Evolutionary conservation across 371 early-diverging fungal species (phyloP), one percentile per base, ranked within the genome.

Genomic region (Mucor sp.): DNA sequence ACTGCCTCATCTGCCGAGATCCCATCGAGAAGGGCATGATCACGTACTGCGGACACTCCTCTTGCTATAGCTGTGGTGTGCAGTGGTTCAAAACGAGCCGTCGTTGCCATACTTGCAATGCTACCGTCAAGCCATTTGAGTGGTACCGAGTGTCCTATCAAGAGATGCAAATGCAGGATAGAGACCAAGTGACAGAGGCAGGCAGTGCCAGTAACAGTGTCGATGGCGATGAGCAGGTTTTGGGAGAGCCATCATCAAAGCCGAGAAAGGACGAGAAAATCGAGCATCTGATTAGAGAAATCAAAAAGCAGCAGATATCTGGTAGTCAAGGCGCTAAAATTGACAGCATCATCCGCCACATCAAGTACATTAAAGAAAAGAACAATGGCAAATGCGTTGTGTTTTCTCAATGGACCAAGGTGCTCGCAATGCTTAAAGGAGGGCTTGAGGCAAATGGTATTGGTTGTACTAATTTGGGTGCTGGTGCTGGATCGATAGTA

Each of bases 331-430:
- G 81, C 6, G 76, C 80, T 17, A 92, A 92, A 67, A 66, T 90
- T 15, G 91, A 92, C 68, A 79, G 81, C 35, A 81, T 92, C 41
- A 70, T 89, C 11, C 78, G 84, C 14, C 91, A 91, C 66, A 81
- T 92, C 25, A 64, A 80, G 14, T 76, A 79, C 53, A 74, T 90
- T 32, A 72, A 78, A 23, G 43, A 61, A 28, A 75, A 73, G 21
- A 78, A 81, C 2, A 65, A 66, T 7, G 84, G 80, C n/a, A 91
- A 91, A 72, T 79, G 82, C 14, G 75, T 91, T 1, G 77, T 91
- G 4, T 92, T 92, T 69, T 90, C 90, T 3, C 93, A 92, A 58
- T 92, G 91, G 90, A 73, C 77, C 11, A 75, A 79, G 28, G 86
- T 89, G 2, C 76, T 92, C 23, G 72, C 81, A 2, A 77, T 90